Base-by-base conservation (phyloP, 257 asterid genomes). In the Scutellaria baicalensis region DNA sequence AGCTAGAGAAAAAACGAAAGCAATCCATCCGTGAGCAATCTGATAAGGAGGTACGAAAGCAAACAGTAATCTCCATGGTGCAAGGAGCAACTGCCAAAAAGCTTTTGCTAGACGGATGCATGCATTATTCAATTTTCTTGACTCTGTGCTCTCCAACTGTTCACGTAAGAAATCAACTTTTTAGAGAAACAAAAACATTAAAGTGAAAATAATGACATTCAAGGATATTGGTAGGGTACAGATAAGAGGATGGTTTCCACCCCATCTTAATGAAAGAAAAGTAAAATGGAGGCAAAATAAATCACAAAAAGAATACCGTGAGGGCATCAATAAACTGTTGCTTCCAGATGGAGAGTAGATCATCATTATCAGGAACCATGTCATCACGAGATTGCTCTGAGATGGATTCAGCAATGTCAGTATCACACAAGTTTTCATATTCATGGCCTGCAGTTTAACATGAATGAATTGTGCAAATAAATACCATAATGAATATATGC, bases 1-100 rank as follows among this genome's bases (percentile, higher is more conserved):
- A 68, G 70, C 45, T 72, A 93, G 75, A 33, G 97, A 85, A 79
- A 84, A 78, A 45, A 87, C 44, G 84, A 93, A 93, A 69, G 98
- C 93, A 73, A 89, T 73, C 98, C 97, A 93, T 50, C 97, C 98
- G 69, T 93, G 92, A 61, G 95, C 97, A 64, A 90, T 90, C 75
- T 90, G 95, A 86, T 80, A 84, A 6, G 97, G 96, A 66, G 97
- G 97, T 51, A 91, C 91, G 69, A 90, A 81, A 5, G 97, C 98
- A 64, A 93, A 93, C 54, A 93, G 72, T 13, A 90, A 72, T 79
- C 90, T 83, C 98, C 97, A 93, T 5, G 97, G 98, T 51, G 80
- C 85, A 78, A 79, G 84, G 73, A 88, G 84, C 69, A 73, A 75
- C 78, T 78, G 78, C 96, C 90, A 93, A n/a, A 61, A 76, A 61